A percentile compares a stretch with the other conserved stretches of the same genome.
Conservation (phyloP, 169 alveolate species). For the Cryptosporidium viatorum region DNA sequence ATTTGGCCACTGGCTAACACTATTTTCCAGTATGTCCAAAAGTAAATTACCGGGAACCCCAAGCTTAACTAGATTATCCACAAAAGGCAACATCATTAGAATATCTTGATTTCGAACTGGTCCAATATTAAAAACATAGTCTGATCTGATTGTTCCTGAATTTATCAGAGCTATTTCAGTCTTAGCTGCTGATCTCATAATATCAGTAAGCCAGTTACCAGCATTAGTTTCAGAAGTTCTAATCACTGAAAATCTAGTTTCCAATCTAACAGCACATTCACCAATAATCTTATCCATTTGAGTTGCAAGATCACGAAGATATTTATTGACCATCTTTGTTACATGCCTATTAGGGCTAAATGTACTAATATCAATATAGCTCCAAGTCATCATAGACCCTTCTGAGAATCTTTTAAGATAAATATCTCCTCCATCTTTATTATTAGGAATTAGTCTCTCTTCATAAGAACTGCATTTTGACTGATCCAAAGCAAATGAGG, state of each 20-base stretch:
- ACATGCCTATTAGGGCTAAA: slow-evolving; percentile 78
- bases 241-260: slow-evolving; percentile 83
- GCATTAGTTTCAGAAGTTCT: slow-evolving; percentile 86
- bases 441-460: slow-evolving; percentile 26
- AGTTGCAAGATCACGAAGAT: slow-evolving; percentile 76
- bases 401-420: slow-evolving; percentile 76
- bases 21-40: slow-evolving; percentile 81
- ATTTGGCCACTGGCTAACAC: slow-evolving; percentile 86
- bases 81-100: slow-evolving; percentile 85
- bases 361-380: slow-evolving; percentile 72
- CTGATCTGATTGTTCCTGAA: slow-evolving; percentile 90
- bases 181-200: slow-evolving; percentile 82
- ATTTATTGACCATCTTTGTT: slow-evolving; percentile 78
- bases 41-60: slow-evolving; percentile 81
- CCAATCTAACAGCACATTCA: slow-evolving; percentile 83
- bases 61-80: slow-evolving; percentile 83
- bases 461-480: neutral
- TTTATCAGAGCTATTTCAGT: slow-evolving; percentile 87
- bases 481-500: neutral
- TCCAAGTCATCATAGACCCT: slow-evolving; percentile 82
- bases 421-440: slow-evolving; percentile 66
- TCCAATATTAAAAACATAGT: slow-evolving; percentile 84
- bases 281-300: slow-evolving; percentile 84
- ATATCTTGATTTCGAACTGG: slow-evolving; percentile 80
- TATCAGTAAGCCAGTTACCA: slow-evolving; percentile 88